Evolutionary conservation across 768 basidiomycete genomes (phyloP).

Genomic region (Melanogaster broomeanus): DNA sequence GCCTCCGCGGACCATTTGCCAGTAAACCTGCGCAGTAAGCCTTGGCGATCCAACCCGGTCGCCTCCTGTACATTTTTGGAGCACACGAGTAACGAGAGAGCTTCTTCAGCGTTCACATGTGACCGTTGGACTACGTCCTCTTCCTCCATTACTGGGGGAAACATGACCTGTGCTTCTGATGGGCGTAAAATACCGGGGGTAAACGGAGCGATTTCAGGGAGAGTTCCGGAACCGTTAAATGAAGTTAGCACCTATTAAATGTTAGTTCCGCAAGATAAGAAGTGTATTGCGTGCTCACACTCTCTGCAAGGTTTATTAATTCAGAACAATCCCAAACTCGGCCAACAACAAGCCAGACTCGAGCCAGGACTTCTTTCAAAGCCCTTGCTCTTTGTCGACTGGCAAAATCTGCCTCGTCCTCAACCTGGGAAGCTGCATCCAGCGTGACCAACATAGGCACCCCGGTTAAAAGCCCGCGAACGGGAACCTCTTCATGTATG

Average conservation of each 20-base stretch:
- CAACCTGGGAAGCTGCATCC: constrained; percentile 49
- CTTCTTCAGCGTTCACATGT: constrained; percentile 53
- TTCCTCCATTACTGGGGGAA: constrained; percentile 34
- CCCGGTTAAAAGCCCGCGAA: constrained; percentile 73
- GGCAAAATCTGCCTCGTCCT: constrained; percentile 41
- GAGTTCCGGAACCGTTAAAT: constrained; percentile 36
- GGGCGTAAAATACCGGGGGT: constrained; percentile 44
- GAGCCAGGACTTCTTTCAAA: constrained; percentile 63
- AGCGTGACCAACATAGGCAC: constrained; percentile 87
- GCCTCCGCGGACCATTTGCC: constrained; percentile 71
- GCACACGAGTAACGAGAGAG: constrained; percentile 57
- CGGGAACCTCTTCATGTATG: constrained; percentile 72
- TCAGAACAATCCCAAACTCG: constrained; percentile 66
- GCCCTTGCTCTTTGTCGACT: constrained; percentile 47
- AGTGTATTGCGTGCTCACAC: constrained; percentile 41
- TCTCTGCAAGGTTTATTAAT: constrained; percentile 53
- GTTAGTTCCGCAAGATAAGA: not conserved
- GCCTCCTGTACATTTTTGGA: constrained; percentile 58
- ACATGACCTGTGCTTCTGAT: constrained; percentile 45
- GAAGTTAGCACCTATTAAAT: constrained; percentile 46
- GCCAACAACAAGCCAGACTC: constrained; percentile 69
- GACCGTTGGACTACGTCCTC: constrained; percentile 26
- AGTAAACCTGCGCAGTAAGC: constrained; percentile 54
- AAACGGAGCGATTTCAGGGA: constrained; percentile 37
- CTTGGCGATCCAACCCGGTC: constrained; percentile 61